Conservation (phyloP, 306 rosid genomes). For the Quercus suber region DNA sequence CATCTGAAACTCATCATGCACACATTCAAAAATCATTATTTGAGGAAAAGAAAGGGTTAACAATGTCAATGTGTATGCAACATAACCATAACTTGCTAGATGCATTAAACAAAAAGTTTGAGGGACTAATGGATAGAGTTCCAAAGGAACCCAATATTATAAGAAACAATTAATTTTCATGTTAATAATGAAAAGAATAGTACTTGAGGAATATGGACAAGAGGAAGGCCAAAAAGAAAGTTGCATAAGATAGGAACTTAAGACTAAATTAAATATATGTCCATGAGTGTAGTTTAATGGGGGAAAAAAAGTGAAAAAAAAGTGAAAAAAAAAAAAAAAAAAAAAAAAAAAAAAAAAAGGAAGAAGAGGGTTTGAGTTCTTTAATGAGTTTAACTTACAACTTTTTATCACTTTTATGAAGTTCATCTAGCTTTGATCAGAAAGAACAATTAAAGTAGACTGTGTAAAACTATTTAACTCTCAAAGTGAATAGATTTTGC, state of each 20-base stretch:
- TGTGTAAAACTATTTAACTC: not conserved
- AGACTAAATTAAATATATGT: not conserved
- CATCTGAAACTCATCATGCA: conserved; percentile 50
- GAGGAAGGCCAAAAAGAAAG: conserved; percentile 4
- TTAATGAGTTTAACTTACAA: not conserved
- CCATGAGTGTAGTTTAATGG: not conserved
- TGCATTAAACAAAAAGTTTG: not conserved
- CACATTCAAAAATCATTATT: conserved; percentile 7
- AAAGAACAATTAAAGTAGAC: not conserved
- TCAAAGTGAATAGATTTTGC: conserved; percentile 22
- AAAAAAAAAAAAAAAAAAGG: no score
- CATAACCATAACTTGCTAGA: not conserved
- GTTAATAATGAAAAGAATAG: not conserved
- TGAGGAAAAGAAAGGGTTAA: not conserved
- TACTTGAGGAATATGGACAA: conserved; percentile 1
- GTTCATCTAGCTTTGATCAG: not conserved
- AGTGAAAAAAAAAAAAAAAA: no score
- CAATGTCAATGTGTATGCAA: conserved; percentile 2
- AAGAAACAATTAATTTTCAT: not conserved
- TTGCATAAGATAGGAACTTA: conserved; percentile 1
- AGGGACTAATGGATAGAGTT: not conserved
- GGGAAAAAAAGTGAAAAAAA: no score
- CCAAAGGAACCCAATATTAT: not conserved
- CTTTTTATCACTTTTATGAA: not conserved
- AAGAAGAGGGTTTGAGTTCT: not conserved